phyloP scores from a whole-genome alignment of 352 stramenopile genomes.

The Globisporangium echinulatum region DNA sequence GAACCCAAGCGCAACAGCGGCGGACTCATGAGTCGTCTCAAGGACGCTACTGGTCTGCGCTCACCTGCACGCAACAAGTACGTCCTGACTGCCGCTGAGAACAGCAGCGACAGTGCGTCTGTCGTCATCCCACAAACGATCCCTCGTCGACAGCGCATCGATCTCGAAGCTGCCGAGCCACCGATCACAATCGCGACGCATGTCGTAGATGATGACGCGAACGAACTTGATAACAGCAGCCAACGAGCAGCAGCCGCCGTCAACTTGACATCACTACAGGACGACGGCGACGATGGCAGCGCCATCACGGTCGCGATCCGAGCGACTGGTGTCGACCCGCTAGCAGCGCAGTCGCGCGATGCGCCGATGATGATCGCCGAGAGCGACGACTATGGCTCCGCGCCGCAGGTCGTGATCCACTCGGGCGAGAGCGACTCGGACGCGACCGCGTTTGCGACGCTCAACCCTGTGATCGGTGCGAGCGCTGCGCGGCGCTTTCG shows the following conservation, averaged over 20 bases:
- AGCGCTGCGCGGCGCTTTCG: constrained; percentile 2
- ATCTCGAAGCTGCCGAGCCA: background rate
- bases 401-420: constrained; percentile 67
- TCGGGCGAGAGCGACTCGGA: constrained; percentile 61
- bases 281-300: constrained; percentile 24
- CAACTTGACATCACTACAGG: background rate
- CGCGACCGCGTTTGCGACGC: constrained; percentile 45
- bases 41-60: constrained; percentile 17
- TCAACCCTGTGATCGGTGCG: constrained; percentile 54
- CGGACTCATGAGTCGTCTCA: constrained; percentile 23
- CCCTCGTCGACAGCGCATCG: background rate
- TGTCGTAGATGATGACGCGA: background rate
- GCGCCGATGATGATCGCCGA: too few relatives aligned
- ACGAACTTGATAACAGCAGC: background rate
- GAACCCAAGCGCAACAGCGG: constrained; percentile 19
- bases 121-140: background rate
- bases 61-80: constrained; percentile 23
- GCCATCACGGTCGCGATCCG: constrained; percentile 48
- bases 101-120: background rate
- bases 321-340: background rate
- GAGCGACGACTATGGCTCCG: constrained; percentile 18
- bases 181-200: constrained; percentile 11
- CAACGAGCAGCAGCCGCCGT: background rate
- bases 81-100: constrained; percentile 6
- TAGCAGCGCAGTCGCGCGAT: too few relatives aligned